Conservation (phyloP, 495 filamentous ascomycete species). For the Oidiodendron maius region DNA sequence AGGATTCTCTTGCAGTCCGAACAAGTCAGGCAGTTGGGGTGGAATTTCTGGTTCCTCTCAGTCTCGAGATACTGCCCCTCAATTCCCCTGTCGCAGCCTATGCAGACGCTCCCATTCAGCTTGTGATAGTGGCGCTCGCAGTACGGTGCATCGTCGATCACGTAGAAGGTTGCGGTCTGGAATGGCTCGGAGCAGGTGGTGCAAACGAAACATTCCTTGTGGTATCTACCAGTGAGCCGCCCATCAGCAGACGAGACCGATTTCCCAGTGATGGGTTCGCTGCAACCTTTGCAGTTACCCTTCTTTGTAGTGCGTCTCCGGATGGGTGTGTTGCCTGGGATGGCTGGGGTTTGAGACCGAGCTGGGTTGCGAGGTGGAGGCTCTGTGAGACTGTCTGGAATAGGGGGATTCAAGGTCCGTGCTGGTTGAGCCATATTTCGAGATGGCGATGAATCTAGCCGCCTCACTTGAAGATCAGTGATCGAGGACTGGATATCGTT, state of each 20-base stretch:
- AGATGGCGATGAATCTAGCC: conserved; percentile 12
- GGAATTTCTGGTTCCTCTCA: conserved; percentile 69
- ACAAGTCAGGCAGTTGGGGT: conserved; percentile 82
- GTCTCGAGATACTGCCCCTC: conserved; percentile 96
- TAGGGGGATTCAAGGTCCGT: conserved; percentile 2
- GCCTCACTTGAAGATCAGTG: conserved; percentile 25
- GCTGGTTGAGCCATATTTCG: conserved; percentile 10
- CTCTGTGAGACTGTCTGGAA: conserved; percentile 37
- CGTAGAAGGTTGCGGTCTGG: conserved; percentile 86
- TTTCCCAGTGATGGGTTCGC: conserved; percentile 74
- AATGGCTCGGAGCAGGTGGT: conserved; percentile 78
- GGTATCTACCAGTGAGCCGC: conserved; percentile 86
- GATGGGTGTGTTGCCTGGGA: conserved; percentile 18
- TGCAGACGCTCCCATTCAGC: conserved; percentile 80
- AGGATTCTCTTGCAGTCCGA: conserved; percentile 53
- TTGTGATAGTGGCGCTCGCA: conserved; percentile 92
- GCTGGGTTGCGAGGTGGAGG: conserved; percentile 16
- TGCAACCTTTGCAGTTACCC: conserved; percentile 79
- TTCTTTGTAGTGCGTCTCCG: conserved; percentile 38
- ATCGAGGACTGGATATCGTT: conserved; percentile 46
- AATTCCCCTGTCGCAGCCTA: conserved; percentile 74
- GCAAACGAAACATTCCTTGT: conserved; percentile 92
- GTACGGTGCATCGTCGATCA: conserved; percentile 78
- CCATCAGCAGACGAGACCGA: conserved; percentile 92
- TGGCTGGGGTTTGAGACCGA: conserved; percentile 7